Evolutionary conservation across 768 basidiomycete species (phyloP), one percentile per base, ranked within the genome.

Genomic region (Mycena crocata): DNA sequence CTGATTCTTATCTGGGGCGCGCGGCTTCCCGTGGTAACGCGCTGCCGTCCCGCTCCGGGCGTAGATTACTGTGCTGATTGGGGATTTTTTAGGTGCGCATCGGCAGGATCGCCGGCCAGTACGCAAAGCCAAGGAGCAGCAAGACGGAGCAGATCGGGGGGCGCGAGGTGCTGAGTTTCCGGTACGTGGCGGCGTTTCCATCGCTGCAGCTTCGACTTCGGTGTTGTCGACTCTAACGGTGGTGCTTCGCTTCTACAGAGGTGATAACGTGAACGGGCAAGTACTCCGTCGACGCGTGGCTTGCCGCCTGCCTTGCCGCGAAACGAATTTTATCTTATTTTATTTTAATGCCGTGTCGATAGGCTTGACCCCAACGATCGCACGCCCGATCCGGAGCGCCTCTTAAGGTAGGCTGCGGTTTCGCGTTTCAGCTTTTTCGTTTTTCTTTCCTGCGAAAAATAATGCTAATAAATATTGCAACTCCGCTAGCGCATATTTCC

Each of bases 231-330:
- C 5, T 31, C 39, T 50, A 23, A 12, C 24, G 51, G 21, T 30
- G 12, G 24, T 30, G 39, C 24, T 24, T 5, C 56, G 62, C 14
- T 57, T 26, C 61, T 34, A 50, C 73, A 95, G 97, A 71, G 98
- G 98, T 17, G 97, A 99, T 80, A 99, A 97, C 73, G 91, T 99
- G 48, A 99, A 99, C 72, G 95, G 96, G 88, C 90, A 77, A 66
- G 86, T 72, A 24, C 44, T 45, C 32, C 44, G 19, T 48, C 42
- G 26, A 44, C 64, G 40, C 57, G 19, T 49, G 40, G 39, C 37
- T 37, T 37, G 9, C 37, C 37, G 10, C 17, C 17, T 37, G 9
- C 37, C 37, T 37, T 17, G 9, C 17, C 37, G 37, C 37, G 37
- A 37, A 37, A 17, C 9, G 37, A 63, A 37, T n/a, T n/a, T n/a